Conservation (phyloP, 768 basidiomycete species). For the Postia placenta region DNA sequence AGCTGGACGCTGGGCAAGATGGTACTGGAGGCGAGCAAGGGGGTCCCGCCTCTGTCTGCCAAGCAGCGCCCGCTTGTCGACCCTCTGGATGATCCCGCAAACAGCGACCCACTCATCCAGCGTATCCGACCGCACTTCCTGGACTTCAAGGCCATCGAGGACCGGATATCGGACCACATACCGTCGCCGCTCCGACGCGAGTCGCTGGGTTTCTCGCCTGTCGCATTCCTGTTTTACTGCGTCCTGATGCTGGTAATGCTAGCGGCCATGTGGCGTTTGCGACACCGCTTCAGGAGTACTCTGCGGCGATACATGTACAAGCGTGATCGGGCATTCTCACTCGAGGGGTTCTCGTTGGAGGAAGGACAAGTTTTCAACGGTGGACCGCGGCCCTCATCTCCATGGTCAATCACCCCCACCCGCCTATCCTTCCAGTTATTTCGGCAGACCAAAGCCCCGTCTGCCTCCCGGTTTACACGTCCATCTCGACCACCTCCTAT, state of each 20-base stretch:
- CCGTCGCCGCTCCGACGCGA: slow-evolving; percentile 55
- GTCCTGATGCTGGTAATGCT: slow-evolving; percentile 31
- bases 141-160: slow-evolving; percentile 54
- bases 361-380: slow-evolving; percentile 21
- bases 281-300: slow-evolving; percentile 44
- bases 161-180: slow-evolving; percentile 59
- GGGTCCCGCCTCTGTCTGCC: slow-evolving; percentile 49
- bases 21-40: slow-evolving; percentile 95
- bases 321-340: slow-evolving; percentile 20
- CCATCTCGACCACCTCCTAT: slow-evolving; percentile 14
- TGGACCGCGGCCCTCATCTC: slow-evolving; percentile 17
- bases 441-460: slow-evolving; percentile 2
- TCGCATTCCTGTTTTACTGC: slow-evolving; percentile 53
- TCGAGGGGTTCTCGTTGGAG: slow-evolving; percentile 25
- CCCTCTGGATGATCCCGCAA: slow-evolving; percentile 61
- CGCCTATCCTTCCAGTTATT: slow-evolving; percentile 27
- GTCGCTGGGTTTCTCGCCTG: slow-evolving; percentile 68
- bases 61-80: slow-evolving; percentile 57
- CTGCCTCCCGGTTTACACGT: slow-evolving; percentile 7
- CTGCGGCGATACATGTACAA: slow-evolving; percentile 31
- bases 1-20: slow-evolving; percentile 99
- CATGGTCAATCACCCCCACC: slow-evolving; percentile 44
- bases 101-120: slow-evolving; percentile 47
- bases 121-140: slow-evolving; percentile 62
- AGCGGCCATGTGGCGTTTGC: slow-evolving; percentile 48